phyloP scores from a whole-genome alignment of 441 rosid species.

The Mallotus repandus region DNA sequence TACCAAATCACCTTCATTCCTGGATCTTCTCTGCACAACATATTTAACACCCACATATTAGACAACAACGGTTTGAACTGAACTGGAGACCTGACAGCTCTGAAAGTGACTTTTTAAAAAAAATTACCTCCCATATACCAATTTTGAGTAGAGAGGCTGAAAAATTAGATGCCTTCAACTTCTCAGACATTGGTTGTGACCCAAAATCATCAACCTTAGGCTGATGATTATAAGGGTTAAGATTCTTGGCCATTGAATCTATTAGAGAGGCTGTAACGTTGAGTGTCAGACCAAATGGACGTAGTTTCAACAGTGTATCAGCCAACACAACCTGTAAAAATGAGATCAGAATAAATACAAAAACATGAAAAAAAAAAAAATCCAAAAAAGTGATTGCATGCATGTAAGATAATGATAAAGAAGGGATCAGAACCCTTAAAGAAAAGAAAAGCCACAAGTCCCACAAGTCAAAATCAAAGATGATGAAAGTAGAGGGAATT shows the following conservation, averaged over 20 bases:
- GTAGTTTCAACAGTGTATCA: neutral
- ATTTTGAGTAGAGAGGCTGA: constrained; percentile 36
- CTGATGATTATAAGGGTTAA: neutral
- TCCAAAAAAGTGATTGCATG: neutral
- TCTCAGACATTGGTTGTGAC: constrained; percentile 22
- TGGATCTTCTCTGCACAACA: constrained; percentile 32
- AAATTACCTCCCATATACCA: constrained; percentile 53
- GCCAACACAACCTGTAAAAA: constrained; percentile 19
- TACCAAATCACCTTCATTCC: constrained; percentile 47
- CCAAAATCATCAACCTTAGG: constrained; percentile 1
- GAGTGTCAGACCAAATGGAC: constrained; percentile 29
- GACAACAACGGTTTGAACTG: neutral
- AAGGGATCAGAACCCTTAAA: no score
- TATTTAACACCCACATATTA: neutral
- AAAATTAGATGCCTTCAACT: constrained; percentile 47
- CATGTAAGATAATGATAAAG: neutral
- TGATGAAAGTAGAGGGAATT: neutral
- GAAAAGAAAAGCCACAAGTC: no score
- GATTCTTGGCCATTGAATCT: neutral
- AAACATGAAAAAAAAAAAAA: neutral
- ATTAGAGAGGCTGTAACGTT: neutral
- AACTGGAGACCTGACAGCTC: neutral
- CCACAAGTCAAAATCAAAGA: no score
- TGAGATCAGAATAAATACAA: neutral
- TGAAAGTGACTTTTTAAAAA: no score